Percentiles rank a stretch among this genome's conserved stretches.
Evolutionary conservation across 495 filamentous ascomycete species (phyloP).

Genomic region (Aspergillus steynii): DNA sequence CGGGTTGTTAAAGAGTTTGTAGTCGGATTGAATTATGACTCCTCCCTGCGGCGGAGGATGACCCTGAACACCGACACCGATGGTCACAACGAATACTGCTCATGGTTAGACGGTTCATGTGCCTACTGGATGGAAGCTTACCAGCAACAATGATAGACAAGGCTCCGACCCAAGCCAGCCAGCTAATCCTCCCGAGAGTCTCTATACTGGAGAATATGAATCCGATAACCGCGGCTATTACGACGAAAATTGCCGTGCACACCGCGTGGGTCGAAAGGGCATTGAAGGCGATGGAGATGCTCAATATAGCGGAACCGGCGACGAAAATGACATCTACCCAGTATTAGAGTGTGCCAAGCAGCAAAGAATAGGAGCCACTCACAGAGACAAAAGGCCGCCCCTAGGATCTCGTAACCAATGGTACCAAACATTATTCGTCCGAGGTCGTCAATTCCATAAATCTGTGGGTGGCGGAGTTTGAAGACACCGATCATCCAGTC

Average conservation of each 20-base stretch:
- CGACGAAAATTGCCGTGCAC: constrained; percentile 50
- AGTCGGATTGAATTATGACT: constrained; percentile 12
- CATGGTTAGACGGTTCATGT: constrained; percentile 21
- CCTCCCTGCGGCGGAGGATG: constrained; percentile 14
- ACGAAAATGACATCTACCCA: constrained; percentile 30
- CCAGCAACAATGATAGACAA: constrained; percentile 18
- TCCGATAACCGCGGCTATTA: constrained; percentile 20
- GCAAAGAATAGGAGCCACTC: neutral
- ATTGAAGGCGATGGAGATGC: constrained; percentile 65
- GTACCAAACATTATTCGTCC: constrained; percentile 59
- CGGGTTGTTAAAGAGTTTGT: constrained; percentile 17
- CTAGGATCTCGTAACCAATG: constrained; percentile 56
- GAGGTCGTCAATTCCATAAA: constrained; percentile 63
- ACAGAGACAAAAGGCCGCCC: constrained; percentile 44
- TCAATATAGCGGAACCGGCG: constrained; percentile 46
- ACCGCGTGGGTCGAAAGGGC: constrained; percentile 54
- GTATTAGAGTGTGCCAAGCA: neutral
- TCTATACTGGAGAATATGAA: constrained; percentile 19
- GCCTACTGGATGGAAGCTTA: constrained; percentile 35
- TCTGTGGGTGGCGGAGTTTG: constrained; percentile 59
- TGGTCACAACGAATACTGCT: constrained; percentile 64
- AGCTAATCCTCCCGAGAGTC: constrained; percentile 21
- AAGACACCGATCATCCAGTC: constrained; percentile 66
- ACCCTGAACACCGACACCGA: constrained; percentile 52
- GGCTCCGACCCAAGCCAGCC: constrained; percentile 24